These are phyloP conservation scores for Coniferiporia sulphurascens DNA, from an alignment of 1,284 basidiomycete genomes.

Conservation along the genomic window DNA sequence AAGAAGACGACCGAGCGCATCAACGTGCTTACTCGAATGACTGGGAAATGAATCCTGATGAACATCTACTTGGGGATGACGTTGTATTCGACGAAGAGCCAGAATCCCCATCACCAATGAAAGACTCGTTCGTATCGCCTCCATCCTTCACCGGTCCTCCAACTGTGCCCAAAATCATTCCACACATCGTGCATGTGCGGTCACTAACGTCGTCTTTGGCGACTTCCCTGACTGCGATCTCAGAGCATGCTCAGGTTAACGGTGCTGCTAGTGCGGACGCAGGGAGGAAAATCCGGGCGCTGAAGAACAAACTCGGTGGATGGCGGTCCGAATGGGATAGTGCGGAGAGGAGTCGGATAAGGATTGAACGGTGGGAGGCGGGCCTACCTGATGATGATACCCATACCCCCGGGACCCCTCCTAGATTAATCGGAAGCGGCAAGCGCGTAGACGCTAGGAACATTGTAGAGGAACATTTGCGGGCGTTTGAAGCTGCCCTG, in stretches of 20 bases:
- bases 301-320: conserved; percentile 75
- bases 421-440: conserved; percentile 25
- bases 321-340: conserved; percentile 77
- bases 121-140: conserved; percentile 45
- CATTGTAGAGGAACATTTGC: conserved; percentile 69
- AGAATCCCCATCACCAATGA: conserved; percentile 39
- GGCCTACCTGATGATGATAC: conserved; percentile 42
- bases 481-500: conserved; percentile 65
- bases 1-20: conserved; percentile 40
- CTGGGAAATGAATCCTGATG: conserved; percentile 59
- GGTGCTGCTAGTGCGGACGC: conserved; percentile 77
- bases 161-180: conserved; percentile 51
- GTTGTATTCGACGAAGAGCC: conserved; percentile 37
- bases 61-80: conserved; percentile 39
- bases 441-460: conserved; percentile 56
- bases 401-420: conserved; percentile 21
- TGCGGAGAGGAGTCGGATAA: conserved; percentile 67
- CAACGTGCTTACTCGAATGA: conserved; percentile 33
- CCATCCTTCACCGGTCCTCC: conserved; percentile 42
- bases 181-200: conserved; percentile 64
- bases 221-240: conserved; percentile 67
- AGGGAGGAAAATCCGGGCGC: conserved; percentile 72
- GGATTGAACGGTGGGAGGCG: conserved; percentile 74
- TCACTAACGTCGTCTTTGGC: conserved; percentile 67
- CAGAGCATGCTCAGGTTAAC: conserved; percentile 83